Evolutionary conservation across 352 stramenopile genomes (phyloP), one percentile per base, ranked within the genome.

Genomic region (Globisporangium canariense): DNA sequence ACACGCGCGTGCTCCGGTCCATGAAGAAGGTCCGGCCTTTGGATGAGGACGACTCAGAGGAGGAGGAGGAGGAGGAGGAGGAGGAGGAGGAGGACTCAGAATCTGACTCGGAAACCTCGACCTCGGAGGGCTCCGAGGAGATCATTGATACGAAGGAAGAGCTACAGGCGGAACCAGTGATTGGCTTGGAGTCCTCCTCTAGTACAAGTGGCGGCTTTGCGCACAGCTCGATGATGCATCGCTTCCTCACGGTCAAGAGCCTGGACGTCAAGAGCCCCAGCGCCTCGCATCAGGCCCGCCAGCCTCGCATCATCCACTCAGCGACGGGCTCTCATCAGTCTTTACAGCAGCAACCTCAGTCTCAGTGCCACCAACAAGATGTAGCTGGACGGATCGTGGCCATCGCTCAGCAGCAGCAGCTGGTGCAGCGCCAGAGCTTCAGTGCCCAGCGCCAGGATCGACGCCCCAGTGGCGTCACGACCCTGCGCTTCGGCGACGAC

Each of bases 21-120:
- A 58, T 89, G 16, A 75, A 75, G 41, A 76, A 77, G 34, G 74
- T 91, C 18, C 70, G 63, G 16, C 66, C 65, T 16, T 76, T 89
- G 25, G 79, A 87, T 22, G 81, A 78, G 6, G 76, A 87, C 38
- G 71, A 58, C 32, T 76, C 68, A 8, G 62, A 67, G 14, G 73
- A 77, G 0, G 68, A 77, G 32, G 73, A 77, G 0, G 68, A 77
- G 32, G 73, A 77, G 0, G 68, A 77, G 14, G 73, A 77, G 0
- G 68, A 77, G 32, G 73, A 77, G 0, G 68, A 77, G 32, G 73
- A 77, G 0, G 68, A 77, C 0, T 62, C 77, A 7, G 76, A 83
- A 5, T 61, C 45, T 1, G 63, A 68, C 10, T 38, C 49, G 11
- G 50, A 57, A 18, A 10, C 49, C 7, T 46, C 40, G 40, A 36